These are phyloP conservation scores for Powellomyces hirtus DNA, from an alignment of 192 early-diverging fungal species.

Conservation along the genomic window DNA sequence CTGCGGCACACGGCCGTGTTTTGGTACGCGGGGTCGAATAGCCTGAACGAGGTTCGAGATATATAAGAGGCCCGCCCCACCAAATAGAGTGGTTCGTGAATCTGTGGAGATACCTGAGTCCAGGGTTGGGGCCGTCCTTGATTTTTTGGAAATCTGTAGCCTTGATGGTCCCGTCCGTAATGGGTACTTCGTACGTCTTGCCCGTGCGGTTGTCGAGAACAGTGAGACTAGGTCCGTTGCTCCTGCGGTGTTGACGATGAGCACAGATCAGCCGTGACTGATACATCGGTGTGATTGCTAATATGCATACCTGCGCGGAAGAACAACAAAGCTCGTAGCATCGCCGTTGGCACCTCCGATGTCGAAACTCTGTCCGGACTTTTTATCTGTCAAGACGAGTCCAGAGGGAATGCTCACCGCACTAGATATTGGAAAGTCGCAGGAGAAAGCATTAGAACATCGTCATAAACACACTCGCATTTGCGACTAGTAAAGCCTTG, in stretches of 20 bases:
- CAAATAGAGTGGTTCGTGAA: too few species aligned
- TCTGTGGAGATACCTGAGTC: too few species aligned
- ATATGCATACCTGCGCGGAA: not conserved
- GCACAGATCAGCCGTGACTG: not conserved
- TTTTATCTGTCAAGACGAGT: too few species aligned
- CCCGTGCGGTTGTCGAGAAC: slow-evolving; percentile 68
- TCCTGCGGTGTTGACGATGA: slow-evolving; percentile 12
- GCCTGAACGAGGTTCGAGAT: slow-evolving; percentile 22
- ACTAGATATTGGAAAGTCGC: too few species aligned
- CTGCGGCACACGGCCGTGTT: slow-evolving; percentile 60
- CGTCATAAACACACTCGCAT: not conserved
- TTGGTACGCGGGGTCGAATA: slow-evolving; percentile 49
- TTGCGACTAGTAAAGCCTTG: not conserved
- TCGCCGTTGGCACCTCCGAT: too few species aligned
- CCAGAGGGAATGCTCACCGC: too few species aligned
- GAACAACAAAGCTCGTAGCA: too few species aligned
- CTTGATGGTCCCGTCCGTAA: slow-evolving; percentile 44
- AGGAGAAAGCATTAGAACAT: not conserved
- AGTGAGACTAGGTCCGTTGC: slow-evolving; percentile 51
- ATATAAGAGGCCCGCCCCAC: slow-evolving; percentile 19
- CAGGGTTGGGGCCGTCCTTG: not conserved
- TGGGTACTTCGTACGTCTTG: slow-evolving; percentile 53
- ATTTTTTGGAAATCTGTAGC: slow-evolving; percentile 37
- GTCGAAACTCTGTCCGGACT: too few species aligned
- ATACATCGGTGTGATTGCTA: not conserved